Evolutionary conservation across 2,329 filamentous ascomycete genomes (phyloP).

Genomic region (Furcasterigmium furcatum): DNA sequence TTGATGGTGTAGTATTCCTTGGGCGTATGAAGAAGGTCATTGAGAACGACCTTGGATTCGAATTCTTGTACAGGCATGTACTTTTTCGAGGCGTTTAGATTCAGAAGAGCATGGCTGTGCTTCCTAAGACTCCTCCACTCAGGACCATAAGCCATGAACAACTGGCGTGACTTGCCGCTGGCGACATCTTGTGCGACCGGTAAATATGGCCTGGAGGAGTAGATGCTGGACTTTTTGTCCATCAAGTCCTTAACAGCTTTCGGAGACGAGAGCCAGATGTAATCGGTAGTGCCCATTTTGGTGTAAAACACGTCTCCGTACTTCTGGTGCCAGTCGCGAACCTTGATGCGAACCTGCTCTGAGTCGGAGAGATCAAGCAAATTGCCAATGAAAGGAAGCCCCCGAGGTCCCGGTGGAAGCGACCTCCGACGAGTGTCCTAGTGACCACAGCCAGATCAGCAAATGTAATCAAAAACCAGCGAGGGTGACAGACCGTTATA

Average conservation of each 20-base stretch:
- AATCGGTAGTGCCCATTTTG: constrained; percentile 40
- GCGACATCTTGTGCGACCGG: constrained; percentile 44
- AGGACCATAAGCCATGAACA: constrained; percentile 20
- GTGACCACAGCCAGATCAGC: no score
- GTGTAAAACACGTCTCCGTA: constrained; percentile 45
- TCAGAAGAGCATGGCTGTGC: constrained; percentile 40
- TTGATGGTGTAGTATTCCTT: constrained; percentile 12
- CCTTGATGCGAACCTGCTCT: constrained; percentile 40
- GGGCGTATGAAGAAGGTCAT: neutral
- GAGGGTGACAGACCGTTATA: no score
- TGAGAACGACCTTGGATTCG: neutral
- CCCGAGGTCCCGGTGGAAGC: constrained; percentile 18
- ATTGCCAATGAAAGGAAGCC: constrained; percentile 38
- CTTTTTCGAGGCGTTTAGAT: constrained; percentile 37
- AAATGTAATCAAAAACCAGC: no score
- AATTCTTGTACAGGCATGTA: constrained; percentile 23
- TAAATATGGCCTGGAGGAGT: constrained; percentile 44
- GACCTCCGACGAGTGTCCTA: neutral
- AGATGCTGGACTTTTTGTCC: constrained; percentile 34
- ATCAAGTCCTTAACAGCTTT: constrained; percentile 41
- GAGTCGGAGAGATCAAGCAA: constrained; percentile 38
- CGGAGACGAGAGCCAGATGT: constrained; percentile 46
- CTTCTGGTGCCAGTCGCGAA: constrained; percentile 42
- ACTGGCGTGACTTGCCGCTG: constrained; percentile 34
- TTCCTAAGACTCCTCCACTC: constrained; percentile 47